phyloP scores from a whole-genome alignment of 148 eudicot species.

The Beta vulgaris region DNA sequence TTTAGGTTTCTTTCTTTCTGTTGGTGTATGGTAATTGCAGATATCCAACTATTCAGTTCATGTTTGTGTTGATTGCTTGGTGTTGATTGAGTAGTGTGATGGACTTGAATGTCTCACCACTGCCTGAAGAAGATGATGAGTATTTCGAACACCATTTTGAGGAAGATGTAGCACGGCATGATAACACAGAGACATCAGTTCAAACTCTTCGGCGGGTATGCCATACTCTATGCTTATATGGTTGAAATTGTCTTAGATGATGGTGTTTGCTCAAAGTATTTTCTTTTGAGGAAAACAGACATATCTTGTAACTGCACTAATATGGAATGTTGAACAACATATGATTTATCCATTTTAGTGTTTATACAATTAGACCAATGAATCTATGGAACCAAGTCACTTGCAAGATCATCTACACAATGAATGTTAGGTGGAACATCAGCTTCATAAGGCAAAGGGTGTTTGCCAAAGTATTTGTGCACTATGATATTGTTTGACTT shows the following conservation, averaged over 20 bases:
- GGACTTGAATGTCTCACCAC: slow-evolving; percentile 92
- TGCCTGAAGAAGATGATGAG: slow-evolving; percentile 90
- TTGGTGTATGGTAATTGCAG: not conserved
- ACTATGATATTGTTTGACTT: not conserved
- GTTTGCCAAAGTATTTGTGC: not conserved
- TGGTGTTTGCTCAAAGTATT: not conserved
- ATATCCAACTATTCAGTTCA: not conserved
- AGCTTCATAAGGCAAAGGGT: not conserved
- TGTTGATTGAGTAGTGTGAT: slow-evolving; percentile 33
- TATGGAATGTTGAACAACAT: not conserved
- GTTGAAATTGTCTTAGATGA: not conserved
- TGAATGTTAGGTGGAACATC: not conserved
- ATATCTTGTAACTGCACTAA: not conserved
- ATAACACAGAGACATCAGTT: slow-evolving; percentile 55
- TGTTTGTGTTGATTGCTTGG: slow-evolving; percentile 14
- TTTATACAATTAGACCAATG: not conserved
- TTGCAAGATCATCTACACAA: not conserved
- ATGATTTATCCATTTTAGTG: not conserved
- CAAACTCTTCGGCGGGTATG: slow-evolving; percentile 77
- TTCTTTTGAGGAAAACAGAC: not conserved
- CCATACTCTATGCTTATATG: not conserved
- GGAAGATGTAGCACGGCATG: slow-evolving; percentile 52
- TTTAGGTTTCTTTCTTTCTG: too few relatives aligned
- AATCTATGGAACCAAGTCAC: not conserved
- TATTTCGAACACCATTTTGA: slow-evolving; percentile 47